Base-by-base conservation (phyloP, 768 basidiomycete species). In the Mrakia gelida region DNA sequence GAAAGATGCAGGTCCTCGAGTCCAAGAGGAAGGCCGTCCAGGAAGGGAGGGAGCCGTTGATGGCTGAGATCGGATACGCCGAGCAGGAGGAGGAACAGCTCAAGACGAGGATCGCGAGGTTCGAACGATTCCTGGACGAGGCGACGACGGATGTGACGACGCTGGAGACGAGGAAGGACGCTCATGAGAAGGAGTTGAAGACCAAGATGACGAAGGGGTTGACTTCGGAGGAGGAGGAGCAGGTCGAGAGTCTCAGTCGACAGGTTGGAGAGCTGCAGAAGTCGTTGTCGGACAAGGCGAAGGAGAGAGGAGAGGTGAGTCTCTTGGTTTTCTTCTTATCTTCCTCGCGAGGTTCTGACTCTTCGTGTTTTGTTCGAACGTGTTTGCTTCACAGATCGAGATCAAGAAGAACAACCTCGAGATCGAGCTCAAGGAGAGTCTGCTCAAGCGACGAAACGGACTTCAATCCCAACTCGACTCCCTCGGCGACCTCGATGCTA, bases 391-490 rank as follows among this genome's bases (percentile, higher is more conserved):
- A 32, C 80, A 93, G 91, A 84, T 94, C 80, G 90, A 92, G 59
- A 88, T 89, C 18, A 87, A 87, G 80, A 94, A 93, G 85, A 92
- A 91, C 82, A 85, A 91, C 6, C 85, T 97, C 41, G 94, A 97
- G 83, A 95, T 97, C 75, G 96, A 98, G 83, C 87, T 98, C 68
- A 93, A 92, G 80, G 97, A 99, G 84, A 91, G 91, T 81, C 87
- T 98, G 21, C 88, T 90, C 30, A 89, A 95, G 11, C 88, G 91
- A 34, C 88, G 90, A 63, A 91, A 93, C 71, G 96, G 95, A 80
- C 82, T 98, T 11, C 88, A 89, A 71, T 84, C 85, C 49, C 92
- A 92, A 83, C 85, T 98, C 16, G 95, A 97, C 80, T 85, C 88
- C 32, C 85, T 92, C n/a, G 91, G 89, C 28, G 91, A 91, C 59